Evolutionary conservation across 441 rosid species (phyloP), one percentile per base, ranked within the genome.

Genomic region (Corymbia calophylla): DNA sequence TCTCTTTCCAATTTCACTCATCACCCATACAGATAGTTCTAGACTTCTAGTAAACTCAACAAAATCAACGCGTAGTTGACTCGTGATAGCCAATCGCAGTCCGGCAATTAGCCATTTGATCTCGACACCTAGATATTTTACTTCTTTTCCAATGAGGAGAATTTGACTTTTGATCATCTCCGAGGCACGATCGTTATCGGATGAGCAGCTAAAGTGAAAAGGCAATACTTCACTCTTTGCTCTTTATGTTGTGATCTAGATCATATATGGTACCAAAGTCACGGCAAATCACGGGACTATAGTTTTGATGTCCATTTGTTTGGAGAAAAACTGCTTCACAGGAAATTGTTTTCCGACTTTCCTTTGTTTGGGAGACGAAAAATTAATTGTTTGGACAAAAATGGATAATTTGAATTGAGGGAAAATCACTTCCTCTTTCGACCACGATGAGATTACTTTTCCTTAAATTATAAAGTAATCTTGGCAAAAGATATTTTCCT

Each of bases 281-380:
- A 35, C 3, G 48, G 21, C 9, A 10, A 73, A 73, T 27, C 25
- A 19, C 39, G 16, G 49, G 29, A 10, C 13, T 73, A 2, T 27
- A 12, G 44, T 19, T 19, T 21, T 35, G 16, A 7, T 39, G 3
- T 5, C 27, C 49, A 3, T 70, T 39, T 39, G 8, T 73, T 39
- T 3, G 29, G 48, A 73, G 49, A 29, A 11, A 73, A 35, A 35
- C 7, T 21, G 16, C 7, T 35, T 39, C 5, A 0, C 16, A 6
- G 49, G 49, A 73, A 73, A 35, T 10, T 73, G 7, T 6, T 73
- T 73, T 10, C 2, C 4, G 5, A 23, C 27, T 23, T 73, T 39
- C 4, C 8, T 15, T 1, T 21, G 1, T 11, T 39, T 39, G 1
- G 4, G 7, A 3, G 29, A 21, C 9, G 49, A 13, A 10, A 73